These are phyloP conservation scores for Trichoderma virens DNA, from an alignment of 495 filamentous ascomycete genomes.

Conservation along the genomic window DNA sequence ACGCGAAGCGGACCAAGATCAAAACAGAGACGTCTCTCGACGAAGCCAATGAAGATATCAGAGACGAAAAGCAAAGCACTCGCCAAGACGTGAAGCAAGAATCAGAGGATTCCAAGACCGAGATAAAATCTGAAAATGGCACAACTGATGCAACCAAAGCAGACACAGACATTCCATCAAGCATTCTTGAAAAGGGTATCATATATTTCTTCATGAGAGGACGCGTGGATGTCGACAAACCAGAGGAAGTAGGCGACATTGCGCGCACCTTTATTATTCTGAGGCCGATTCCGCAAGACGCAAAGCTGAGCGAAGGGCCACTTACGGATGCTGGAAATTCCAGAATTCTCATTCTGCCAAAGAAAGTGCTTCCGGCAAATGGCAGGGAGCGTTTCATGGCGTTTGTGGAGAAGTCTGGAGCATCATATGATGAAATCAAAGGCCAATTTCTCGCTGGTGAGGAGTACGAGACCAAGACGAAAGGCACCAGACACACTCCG, in stretches of 20 bases:
- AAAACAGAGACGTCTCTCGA: not conserved
- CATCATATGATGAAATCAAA: constrained; percentile 62
- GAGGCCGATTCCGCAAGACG: constrained; percentile 62
- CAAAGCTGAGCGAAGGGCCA: constrained; percentile 54
- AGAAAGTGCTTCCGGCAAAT: constrained; percentile 74
- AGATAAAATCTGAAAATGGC: not conserved
- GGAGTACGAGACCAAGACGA: constrained; percentile 72
- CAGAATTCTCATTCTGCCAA: constrained; percentile 72
- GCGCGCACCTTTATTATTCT: constrained; percentile 77
- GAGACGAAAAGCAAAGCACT: not conserved
- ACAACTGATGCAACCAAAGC: not conserved
- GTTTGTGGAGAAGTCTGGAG: constrained; percentile 73
- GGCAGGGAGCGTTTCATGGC: constrained; percentile 67
- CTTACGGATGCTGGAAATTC: constrained; percentile 58
- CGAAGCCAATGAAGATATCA: not conserved
- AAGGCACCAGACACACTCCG: constrained; percentile 59
- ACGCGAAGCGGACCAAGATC: not conserved
- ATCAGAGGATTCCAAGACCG: not conserved
- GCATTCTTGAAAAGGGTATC: constrained; percentile 80
- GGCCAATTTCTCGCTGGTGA: constrained; percentile 58
- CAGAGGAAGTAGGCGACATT: constrained; percentile 62
- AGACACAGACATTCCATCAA: constrained; percentile 48
- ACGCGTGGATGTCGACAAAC: constrained; percentile 65
- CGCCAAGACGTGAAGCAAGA: not conserved
- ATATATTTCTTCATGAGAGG: constrained; percentile 90